Percentiles rank a stretch among this genome's conserved stretches.
Evolutionary conservation across 164 flowering plant genomes (phyloP).

Genomic region (Tetrastigma voinierianum): DNA sequence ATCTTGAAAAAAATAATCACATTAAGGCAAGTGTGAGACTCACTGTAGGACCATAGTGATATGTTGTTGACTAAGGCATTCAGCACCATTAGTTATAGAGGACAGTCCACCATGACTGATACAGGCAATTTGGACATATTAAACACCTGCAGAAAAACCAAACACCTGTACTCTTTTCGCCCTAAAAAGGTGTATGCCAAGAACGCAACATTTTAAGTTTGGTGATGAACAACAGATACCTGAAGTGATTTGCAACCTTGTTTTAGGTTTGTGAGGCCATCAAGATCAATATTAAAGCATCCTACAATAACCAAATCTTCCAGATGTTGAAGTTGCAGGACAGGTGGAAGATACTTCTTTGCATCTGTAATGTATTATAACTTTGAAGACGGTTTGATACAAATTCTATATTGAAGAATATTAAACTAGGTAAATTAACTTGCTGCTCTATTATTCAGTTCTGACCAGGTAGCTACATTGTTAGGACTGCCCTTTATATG

Average conservation of each 20-base stretch:
- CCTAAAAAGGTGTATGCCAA: too few species aligned
- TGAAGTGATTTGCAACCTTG: conserved; percentile 19
- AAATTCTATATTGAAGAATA: too few species aligned
- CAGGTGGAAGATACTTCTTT: conserved; percentile 21
- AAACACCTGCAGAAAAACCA: conserved; percentile 11
- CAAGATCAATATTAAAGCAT: conserved; percentile 34
- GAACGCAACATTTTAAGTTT: too few species aligned
- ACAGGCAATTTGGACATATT: conserved; percentile 22
- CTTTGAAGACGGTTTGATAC: not conserved
- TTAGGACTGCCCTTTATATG: too few species aligned
- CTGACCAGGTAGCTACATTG: too few species aligned
- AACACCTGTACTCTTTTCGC: too few species aligned
- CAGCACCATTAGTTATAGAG: conserved; percentile 22
- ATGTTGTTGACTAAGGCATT: conserved; percentile 12
- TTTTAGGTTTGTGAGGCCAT: conserved; percentile 23
- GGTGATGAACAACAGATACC: conserved; percentile 9
- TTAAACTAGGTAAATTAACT: too few species aligned
- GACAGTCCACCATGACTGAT: conserved; percentile 16
- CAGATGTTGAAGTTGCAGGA: conserved; percentile 29
- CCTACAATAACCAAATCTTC: conserved; percentile 33
- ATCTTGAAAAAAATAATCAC: not conserved
- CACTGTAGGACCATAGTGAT: conserved; percentile 25
- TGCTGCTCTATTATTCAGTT: too few species aligned
- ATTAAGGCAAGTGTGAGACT: conserved; percentile 10
- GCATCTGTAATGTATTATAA: conserved; percentile 38